Conservation (phyloP, 139 green algal genomes). For the Asterochloris sp. region DNA sequence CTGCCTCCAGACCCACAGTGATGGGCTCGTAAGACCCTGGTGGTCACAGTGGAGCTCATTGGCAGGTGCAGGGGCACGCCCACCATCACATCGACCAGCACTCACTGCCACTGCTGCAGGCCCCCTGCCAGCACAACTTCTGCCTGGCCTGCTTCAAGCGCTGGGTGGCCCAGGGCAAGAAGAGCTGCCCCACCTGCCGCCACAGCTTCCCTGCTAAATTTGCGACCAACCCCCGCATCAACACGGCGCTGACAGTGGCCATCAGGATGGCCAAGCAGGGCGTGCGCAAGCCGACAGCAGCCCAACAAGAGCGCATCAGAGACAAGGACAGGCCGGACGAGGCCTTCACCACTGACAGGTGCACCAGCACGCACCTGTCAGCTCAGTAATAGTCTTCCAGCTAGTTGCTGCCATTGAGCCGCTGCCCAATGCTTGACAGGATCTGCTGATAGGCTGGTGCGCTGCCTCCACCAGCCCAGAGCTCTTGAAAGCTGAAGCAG, state of each 20-base stretch:
- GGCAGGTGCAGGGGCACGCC: background rate
- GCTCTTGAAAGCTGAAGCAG: too few relatives aligned
- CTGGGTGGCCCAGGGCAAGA: slow-evolving; percentile 73
- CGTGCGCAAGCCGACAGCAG: slow-evolving; percentile 15
- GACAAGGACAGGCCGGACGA: slow-evolving; percentile 77
- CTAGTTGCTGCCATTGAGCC: too few relatives aligned
- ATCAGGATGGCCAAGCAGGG: slow-evolving; percentile 69
- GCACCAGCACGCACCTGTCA: too few relatives aligned
- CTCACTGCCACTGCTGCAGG: slow-evolving; percentile 43
- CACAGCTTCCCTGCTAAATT: slow-evolving; percentile 66
- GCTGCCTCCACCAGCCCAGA: too few relatives aligned
- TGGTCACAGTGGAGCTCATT: background rate
- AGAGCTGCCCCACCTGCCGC: slow-evolving; percentile 85
- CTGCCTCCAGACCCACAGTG: too few relatives aligned
- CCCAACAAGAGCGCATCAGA: slow-evolving; percentile 19
- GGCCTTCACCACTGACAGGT: slow-evolving; percentile 80
- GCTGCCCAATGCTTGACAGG: too few relatives aligned
- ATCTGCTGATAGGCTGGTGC: too few relatives aligned
- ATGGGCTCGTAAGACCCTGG: background rate
- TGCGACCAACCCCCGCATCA: slow-evolving; percentile 79
- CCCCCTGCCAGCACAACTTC: slow-evolving; percentile 96
- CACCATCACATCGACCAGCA: too few relatives aligned
- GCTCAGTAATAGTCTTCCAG: too few relatives aligned
- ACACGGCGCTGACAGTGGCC: slow-evolving; percentile 73
- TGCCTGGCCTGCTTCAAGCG: slow-evolving; percentile 90